Evolutionary conservation across 2,329 filamentous ascomycete genomes (phyloP), one percentile per base, ranked within the genome.

Genomic region (Thermochaetoides dissita): DNA sequence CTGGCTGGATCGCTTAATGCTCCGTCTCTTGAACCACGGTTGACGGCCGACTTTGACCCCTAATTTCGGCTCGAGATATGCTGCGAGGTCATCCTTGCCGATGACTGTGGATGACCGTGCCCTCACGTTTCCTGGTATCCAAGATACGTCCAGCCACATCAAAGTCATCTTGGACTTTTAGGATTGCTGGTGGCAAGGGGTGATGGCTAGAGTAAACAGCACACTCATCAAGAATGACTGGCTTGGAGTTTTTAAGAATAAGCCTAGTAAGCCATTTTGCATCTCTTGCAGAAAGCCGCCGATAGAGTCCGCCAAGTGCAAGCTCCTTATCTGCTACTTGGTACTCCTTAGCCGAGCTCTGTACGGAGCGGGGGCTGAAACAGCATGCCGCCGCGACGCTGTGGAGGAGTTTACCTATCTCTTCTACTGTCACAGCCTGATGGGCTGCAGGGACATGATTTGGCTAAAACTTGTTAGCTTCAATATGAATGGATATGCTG

Each of bases 191-290:
- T 0, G 94, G 64, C 1, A 81, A 62, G 33, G 78, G 76, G 56
- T 94, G 80, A 40, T 81, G 81, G 11, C 66, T 67, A 9, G 63
- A 62, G 37, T 83, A 67, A 0, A 84, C 60, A 11, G 71, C 57
- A 1, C 59, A 49, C 6, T 65, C 61, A 17, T 86, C 75, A 2
- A 93, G 55, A 2, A 71, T 57, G 0, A 88, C 66, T 0, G 82
- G 81, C n/a, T 71, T 67, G 45, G 80, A 84, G 48, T 79, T 73
- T 55, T 93, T 91, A 29, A 94, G 64, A 6, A 94, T 67, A 30
- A 95, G 65, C 3, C 88, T 72, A 0, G 84, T 84, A 8, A 94
- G 68, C 88, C 88, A 95, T 61, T 94, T 94, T 4, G 79, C 81
- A 55, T 94, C 84, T 36, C 67, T 66, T 3, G 84, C 74, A 37